phyloP scores from a whole-genome alignment of 1,139 yeast species.

The Taphrina deformans region DNA sequence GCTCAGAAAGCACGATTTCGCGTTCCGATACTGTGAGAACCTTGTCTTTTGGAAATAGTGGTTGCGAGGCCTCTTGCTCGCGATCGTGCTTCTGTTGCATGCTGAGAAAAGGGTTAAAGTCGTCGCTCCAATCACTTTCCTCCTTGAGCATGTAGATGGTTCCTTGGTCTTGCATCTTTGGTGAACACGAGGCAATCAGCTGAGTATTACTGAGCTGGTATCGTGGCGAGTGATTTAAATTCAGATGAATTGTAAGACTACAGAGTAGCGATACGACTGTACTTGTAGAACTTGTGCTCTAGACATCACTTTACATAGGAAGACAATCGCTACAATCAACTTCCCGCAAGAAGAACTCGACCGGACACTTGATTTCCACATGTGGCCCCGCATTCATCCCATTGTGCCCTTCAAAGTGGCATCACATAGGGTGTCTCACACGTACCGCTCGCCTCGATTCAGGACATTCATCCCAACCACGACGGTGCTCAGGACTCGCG shows the following conservation, averaged over 20 bases:
- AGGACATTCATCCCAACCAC: neutral
- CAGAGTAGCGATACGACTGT: no score
- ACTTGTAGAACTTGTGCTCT: no score
- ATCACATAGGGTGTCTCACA: neutral
- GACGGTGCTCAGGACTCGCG: neutral
- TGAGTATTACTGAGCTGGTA: no score
- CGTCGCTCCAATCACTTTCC: slow-evolving; percentile 12
- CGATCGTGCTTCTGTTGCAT: neutral
- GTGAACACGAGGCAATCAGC: no score
- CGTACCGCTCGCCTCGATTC: neutral
- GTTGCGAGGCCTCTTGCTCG: neutral
- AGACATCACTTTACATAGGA: no score
- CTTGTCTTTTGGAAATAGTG: neutral
- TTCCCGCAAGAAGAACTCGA: neutral
- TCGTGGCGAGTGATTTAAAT: no score
- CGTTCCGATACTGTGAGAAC: neutral
- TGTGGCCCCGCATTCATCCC: neutral
- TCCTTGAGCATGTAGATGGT: neutral
- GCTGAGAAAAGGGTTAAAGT: slow-evolving; percentile 8
- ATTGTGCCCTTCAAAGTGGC: neutral
- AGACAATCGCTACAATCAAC: neutral
- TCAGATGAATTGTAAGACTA: no score
- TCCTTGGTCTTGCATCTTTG: neutral
- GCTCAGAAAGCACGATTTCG: neutral
- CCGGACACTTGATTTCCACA: neutral